Evolutionary conservation across 352 stramenopile genomes (phyloP).

Genomic region (Globisporangium middletonii): DNA sequence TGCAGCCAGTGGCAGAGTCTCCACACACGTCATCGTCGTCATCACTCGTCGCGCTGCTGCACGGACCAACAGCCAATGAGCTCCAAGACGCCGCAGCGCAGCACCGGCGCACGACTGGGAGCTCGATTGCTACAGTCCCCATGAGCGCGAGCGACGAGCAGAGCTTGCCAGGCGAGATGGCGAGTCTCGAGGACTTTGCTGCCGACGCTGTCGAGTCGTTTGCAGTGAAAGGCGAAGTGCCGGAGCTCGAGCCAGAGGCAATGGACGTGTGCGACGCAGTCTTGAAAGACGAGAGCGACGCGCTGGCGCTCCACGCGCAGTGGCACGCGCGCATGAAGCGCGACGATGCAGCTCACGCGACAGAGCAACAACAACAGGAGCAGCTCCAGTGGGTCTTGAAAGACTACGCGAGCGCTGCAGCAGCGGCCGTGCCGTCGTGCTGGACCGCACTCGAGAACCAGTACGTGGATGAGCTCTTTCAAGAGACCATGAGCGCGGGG

Average conservation of each 20-base stretch:
- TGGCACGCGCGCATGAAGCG: too few species aligned
- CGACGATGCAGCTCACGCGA: too few species aligned
- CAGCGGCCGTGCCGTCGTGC: too few species aligned
- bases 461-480: slow-evolving; percentile 22
- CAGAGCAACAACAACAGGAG: not conserved
- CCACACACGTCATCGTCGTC: too few species aligned
- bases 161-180: slow-evolving; percentile 1
- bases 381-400: slow-evolving; percentile 13
- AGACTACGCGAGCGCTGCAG: slow-evolving; percentile 2
- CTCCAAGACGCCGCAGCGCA: too few species aligned
- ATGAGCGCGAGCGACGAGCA: not conserved
- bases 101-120: not conserved
- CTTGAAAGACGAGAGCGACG: slow-evolving; percentile 4
- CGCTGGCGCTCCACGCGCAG: not conserved
- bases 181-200: slow-evolving; percentile 10
- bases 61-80: too few species aligned
- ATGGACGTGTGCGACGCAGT: slow-evolving; percentile 9
- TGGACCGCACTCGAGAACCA: slow-evolving; percentile 10
- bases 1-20: too few species aligned
- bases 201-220: slow-evolving; percentile 8
- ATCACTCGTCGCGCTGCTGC: too few species aligned
- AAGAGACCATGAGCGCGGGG: slow-evolving; percentile 9
- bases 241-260: slow-evolving; percentile 4
- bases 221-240: slow-evolving; percentile 4
- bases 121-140: not conserved